Base-by-base conservation (phyloP, 2,329 filamentous ascomycete genomes). In the Karstenula rhodostoma region DNA sequence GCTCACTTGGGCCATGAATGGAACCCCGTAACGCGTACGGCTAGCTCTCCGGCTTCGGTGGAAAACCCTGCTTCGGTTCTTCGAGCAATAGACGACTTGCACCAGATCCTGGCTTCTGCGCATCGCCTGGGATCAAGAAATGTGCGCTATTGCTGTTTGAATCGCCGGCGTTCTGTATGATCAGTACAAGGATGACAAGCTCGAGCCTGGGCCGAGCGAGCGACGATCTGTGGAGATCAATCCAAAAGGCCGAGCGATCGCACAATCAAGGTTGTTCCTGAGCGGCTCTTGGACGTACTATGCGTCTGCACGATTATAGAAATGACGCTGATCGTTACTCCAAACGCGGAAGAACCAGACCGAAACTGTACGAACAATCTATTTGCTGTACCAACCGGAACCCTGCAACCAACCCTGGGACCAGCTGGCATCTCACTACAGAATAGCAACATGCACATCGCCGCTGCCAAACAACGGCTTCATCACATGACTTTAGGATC, bases 11-110 rank as follows among this genome's bases (percentile, higher is more conserved):
- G 29, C 52, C 27, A 54, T 44, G 35, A 13, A 55, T 55, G 52
- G 42, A 47, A 55, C 52, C 52, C 44, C 52, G 52, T 55, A 55
- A 35, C 6, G 52, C 52, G n/a, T 25, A 55, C 52, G 33, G n/a
- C 47, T n/a, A 50, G 15, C 17, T 55, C 13, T 47, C 29, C 27
- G 42, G 52, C 42, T 10, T 35, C 42, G 25, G 47, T 42, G 42
- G 52, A 29, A 55, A 47, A 55, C 23, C 52, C 37, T 44, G 52
- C 29, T 55, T 55, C 29, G 6, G 19, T 25, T 35, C 19, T 35
- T 23, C 15, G 17, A 15, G 15, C 25, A 42, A 35, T 12, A 42
- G 25, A 35, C 13, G 27, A 19, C 15, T 46, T 46, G n/a, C 25
- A 17, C 46, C 42, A 19, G 25, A 37, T 17, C 32, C 52, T 47